phyloP scores from a whole-genome alignment of 768 basidiomycete genomes.

The Hirschioporus abietinus region DNA sequence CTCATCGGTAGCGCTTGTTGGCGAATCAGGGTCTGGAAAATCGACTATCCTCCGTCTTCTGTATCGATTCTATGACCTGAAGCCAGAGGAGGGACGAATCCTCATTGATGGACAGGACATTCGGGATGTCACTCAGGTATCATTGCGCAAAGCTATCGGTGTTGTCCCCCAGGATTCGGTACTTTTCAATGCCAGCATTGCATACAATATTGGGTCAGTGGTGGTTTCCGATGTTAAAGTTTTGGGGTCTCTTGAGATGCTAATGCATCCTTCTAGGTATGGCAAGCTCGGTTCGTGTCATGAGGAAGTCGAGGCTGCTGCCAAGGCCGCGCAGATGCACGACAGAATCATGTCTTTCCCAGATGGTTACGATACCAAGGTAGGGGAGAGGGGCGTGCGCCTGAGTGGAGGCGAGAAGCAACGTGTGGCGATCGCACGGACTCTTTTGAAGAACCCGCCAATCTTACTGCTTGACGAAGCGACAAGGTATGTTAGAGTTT shows the following conservation, averaged over 20 bases:
- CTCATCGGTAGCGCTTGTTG: slow-evolving; percentile 85
- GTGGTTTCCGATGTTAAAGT: background rate
- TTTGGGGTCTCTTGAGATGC: background rate
- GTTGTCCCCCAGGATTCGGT: slow-evolving; percentile 87
- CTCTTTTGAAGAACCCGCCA: slow-evolving; percentile 80
- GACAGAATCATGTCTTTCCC: slow-evolving; percentile 81
- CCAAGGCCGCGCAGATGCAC: slow-evolving; percentile 82
- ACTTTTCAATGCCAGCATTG: slow-evolving; percentile 65
- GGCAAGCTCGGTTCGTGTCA: slow-evolving; percentile 66
- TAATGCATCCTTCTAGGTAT: slow-evolving; percentile 40
- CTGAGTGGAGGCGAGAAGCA: slow-evolving; percentile 89
- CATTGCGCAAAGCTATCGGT: slow-evolving; percentile 75
- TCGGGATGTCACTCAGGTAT: slow-evolving; percentile 77
- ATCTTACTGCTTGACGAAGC: slow-evolving; percentile 77
- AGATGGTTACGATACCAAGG: slow-evolving; percentile 78
- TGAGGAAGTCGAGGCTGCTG: slow-evolving; percentile 76
- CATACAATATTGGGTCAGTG: slow-evolving; percentile 66
- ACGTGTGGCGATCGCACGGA: slow-evolving; percentile 82
- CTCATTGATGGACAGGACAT: slow-evolving; percentile 85
- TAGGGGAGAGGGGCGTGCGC: slow-evolving; percentile 86
- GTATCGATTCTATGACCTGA: slow-evolving; percentile 89
- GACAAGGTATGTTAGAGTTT: slow-evolving; percentile 42
- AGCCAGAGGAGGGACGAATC: slow-evolving; percentile 73
- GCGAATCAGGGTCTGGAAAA: slow-evolving; percentile 77
- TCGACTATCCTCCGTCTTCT: slow-evolving; percentile 82